Percentiles rank a stretch among this genome's conserved stretches.
Conservation (phyloP, 2,329 filamentous ascomycete species). For the Pseudopyrenochaeta lycopersici region DNA sequence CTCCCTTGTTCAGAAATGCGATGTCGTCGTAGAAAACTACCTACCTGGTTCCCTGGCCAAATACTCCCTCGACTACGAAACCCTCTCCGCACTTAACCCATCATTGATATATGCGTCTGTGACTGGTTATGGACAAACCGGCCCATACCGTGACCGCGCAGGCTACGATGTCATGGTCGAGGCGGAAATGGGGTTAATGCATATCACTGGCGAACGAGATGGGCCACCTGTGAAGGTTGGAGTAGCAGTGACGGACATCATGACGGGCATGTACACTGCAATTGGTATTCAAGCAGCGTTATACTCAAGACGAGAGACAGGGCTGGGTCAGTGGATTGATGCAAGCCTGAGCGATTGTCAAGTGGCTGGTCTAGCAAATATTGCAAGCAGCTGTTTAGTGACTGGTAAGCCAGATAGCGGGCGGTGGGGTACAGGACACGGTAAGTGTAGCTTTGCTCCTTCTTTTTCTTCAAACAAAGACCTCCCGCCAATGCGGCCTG, state of each 20-base stretch:
- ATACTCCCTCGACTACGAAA: constrained; percentile 87
- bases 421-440: constrained; percentile 95
- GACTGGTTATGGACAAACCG: constrained; percentile 94
- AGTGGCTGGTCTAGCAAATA: constrained; percentile 88
- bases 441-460: constrained; percentile 57
- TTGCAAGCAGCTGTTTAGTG: constrained; percentile 88
- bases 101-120: constrained; percentile 91
- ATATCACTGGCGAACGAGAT: constrained; percentile 90
- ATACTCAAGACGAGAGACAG: constrained; percentile 75
- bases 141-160: constrained; percentile 83
- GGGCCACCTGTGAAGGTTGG: constrained; percentile 95
- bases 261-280: constrained; percentile 91
- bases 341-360: constrained; percentile 92
- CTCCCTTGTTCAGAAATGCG: constrained; percentile 80
- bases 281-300: constrained; percentile 95
- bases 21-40: constrained; percentile 96
- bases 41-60: constrained; percentile 87
- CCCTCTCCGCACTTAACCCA: constrained; percentile 81
- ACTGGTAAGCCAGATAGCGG: constrained; percentile 87
- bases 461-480: too few relatives aligned
- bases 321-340: constrained; percentile 90
- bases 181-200: constrained; percentile 97
- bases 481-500: too few relatives aligned
- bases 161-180: constrained; percentile 99
- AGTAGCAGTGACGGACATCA: constrained; percentile 96